phyloP scores from a whole-genome alignment of 495 filamentous ascomycete species.

The Neurospora terricola region DNA sequence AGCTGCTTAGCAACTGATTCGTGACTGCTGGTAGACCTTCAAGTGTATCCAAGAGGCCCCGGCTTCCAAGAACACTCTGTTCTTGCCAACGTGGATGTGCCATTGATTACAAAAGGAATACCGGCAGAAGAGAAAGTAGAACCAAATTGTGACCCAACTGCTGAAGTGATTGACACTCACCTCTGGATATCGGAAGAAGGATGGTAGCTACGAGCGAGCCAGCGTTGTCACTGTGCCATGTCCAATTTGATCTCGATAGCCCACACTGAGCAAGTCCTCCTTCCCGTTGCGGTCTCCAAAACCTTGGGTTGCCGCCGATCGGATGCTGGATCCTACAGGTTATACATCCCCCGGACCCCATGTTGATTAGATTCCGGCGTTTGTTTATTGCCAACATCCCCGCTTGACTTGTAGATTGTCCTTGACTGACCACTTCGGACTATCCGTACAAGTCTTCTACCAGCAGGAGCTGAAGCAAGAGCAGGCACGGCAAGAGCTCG shows the following conservation, averaged over 20 bases:
- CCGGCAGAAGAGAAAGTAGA: neutral
- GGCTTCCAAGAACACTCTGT: neutral
- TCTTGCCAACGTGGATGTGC: neutral
- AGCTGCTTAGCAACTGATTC: neutral
- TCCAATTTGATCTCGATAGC: neutral
- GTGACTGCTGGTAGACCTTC: neutral
- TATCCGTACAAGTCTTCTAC: neutral
- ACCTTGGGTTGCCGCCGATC: neutral
- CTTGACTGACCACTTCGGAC: neutral
- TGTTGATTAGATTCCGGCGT: too few species aligned
- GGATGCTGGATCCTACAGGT: neutral
- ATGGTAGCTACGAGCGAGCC: too few species aligned
- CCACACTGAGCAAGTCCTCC: neutral
- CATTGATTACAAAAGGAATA: neutral
- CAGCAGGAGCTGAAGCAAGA: neutral
- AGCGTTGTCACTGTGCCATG: neutral
- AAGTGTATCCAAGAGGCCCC: neutral
- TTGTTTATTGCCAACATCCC: neutral
- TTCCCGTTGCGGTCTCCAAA: neutral
- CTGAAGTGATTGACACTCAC: neutral
- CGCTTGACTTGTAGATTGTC: neutral
- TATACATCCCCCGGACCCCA: neutral
- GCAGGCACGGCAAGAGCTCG: neutral
- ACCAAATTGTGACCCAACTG: neutral
- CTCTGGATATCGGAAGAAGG: neutral